Evolutionary conservation across 1,139 yeast genomes (phyloP).

Genomic region (Geotrichum candidum): DNA sequence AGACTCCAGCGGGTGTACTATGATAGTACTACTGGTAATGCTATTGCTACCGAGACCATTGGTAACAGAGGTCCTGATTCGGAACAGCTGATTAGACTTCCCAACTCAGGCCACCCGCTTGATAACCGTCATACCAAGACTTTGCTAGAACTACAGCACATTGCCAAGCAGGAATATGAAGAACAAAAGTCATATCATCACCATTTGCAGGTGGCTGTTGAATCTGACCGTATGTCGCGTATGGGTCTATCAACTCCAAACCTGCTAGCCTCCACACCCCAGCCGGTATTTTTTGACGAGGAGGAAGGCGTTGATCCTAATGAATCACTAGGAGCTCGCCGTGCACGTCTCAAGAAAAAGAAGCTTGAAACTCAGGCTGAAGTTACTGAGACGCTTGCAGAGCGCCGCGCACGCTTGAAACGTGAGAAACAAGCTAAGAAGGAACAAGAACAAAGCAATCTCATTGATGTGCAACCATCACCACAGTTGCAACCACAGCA

Average conservation of each 20-base stretch:
- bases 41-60: constrained; percentile 15
- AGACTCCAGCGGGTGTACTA: constrained; percentile 27
- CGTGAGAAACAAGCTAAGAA: constrained; percentile 27
- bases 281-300: constrained; percentile 14
- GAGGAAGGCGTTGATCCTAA: constrained; percentile 11
- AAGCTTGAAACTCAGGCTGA: constrained; percentile 27
- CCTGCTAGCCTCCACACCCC: constrained; percentile 2
- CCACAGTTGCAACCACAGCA: neutral
- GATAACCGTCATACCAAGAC: constrained; percentile 30
- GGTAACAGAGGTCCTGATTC: constrained; percentile 19
- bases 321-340: constrained; percentile 32
- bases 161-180: constrained; percentile 32
- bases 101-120: constrained; percentile 29
- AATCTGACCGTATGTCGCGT: constrained; percentile 16
- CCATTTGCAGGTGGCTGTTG: constrained; percentile 18
- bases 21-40: constrained; percentile 26
- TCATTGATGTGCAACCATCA: constrained; percentile 25
- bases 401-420: constrained; percentile 32
- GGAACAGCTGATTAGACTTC: constrained; percentile 15
- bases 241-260: constrained; percentile 4
- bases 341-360: constrained; percentile 27
- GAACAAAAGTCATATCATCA: constrained; percentile 27
- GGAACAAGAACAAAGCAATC: constrained; percentile 24
- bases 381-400: constrained; percentile 32
- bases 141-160: constrained; percentile 32